Base-by-base conservation (phyloP, 345 rosid genomes). In the Raphanus sativus region DNA sequence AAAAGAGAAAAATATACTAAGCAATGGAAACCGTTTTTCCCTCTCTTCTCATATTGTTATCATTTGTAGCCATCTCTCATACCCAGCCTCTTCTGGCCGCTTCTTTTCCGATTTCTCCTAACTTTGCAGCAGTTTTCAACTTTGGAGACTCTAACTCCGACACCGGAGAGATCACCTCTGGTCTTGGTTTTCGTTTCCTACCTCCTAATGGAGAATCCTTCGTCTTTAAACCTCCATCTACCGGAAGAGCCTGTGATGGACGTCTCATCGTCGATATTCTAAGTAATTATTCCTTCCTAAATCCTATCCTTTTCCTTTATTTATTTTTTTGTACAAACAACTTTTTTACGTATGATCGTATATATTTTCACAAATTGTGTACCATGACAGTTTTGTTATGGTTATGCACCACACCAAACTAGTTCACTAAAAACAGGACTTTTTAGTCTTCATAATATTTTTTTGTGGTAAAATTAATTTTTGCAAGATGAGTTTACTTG, bases 71-170 rank as follows among this genome's bases (percentile, higher is more conserved):
- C 24, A 60, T 69, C 24, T 52, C 74, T 40, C 52, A 58, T 32
- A 24, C 67, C 34, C n/a, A 67, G 58, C 69, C 21, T 21, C 50
- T 28, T 69, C 54, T 54, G 5, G 62, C 71, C 28, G 12, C 0
- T 64, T 80, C 82, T 24, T 69, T 80, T 24, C 75, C 67, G 1
- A 40, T 79, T 10, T 79, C 79, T 69, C 16, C 36, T 38, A 32
- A 67, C 32, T 86, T 85, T 59, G 90, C 86, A 10, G 90, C 90
- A 7, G 75, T 86, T 33, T 86, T 85, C 34, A 87, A 85, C 82
- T 87, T 89, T 1, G 92, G 92, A 2, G 89, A 83, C 77, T 89
- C 89, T 0, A 86, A 89, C 62, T 83, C 89, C 0, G 89, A 86
- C 42, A 82, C 93, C 4, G 89, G 91, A 7, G 85, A 82, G 45